These are phyloP conservation scores for Vitis hybrid DNA, from an alignment of 177 flowering plant species.

Conservation along the genomic window DNA sequence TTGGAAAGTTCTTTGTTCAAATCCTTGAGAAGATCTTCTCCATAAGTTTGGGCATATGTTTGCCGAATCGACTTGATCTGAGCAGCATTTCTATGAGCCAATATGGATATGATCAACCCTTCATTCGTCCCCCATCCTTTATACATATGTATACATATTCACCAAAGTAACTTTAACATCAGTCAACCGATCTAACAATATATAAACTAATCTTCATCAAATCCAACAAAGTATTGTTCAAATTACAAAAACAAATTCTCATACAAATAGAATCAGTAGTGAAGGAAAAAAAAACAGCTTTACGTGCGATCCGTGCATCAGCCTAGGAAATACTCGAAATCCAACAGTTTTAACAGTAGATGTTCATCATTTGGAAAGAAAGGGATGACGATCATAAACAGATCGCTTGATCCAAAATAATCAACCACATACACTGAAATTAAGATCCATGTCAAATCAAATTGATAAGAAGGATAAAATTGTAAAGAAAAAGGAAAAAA, in stretches of 20 bases:
- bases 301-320: too few relatives aligned
- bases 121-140: conserved; percentile 97
- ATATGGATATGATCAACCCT: conserved; percentile 60
- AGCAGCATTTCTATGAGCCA: conserved; percentile 76
- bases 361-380: neutral
- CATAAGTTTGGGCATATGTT: conserved; percentile 58
- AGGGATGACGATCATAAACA: neutral
- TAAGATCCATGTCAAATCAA: too few relatives aligned
- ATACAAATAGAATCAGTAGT: too few relatives aligned
- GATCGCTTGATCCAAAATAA: neutral
- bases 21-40: conserved; percentile 75
- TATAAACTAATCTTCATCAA: neutral
- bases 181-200: neutral
- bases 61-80: conserved; percentile 61
- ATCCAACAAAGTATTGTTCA: too few relatives aligned
- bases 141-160: conserved; percentile 15
- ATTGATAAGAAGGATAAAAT: neutral
- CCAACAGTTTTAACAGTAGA: neutral
- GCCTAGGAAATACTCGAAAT: neutral
- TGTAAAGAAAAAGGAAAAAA: neutral
- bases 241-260: too few relatives aligned
- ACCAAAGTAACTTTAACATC: neutral
- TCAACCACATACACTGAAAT: neutral
- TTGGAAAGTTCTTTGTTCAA: conserved; percentile 70
- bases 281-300: too few relatives aligned